Evolutionary conservation across 2,329 filamentous ascomycete species (phyloP).

Genomic region (Arachnomyces sp.): DNA sequence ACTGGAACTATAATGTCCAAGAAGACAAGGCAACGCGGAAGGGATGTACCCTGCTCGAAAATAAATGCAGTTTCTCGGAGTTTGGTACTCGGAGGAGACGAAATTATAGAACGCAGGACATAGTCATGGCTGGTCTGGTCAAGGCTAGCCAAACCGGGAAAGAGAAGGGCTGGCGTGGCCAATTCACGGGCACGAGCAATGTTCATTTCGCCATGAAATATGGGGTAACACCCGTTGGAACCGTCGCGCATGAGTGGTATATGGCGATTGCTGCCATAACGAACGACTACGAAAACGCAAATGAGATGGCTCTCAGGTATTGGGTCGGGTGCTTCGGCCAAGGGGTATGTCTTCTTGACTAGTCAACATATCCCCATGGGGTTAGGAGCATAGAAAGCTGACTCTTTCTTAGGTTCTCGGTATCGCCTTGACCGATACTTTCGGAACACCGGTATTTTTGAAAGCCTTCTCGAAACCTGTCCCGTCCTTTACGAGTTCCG

Average conservation of each 20-base stretch:
- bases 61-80: conserved; percentile 84
- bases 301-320: conserved; percentile 73
- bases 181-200: conserved; percentile 84
- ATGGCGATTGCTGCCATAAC: conserved; percentile 95
- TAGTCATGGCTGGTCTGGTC: conserved; percentile 81
- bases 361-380: too few species aligned
- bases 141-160: conserved; percentile 66
- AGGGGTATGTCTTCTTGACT: conserved; percentile 40
- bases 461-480: conserved; percentile 69
- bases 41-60: conserved; percentile 66
- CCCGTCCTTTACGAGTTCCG: conserved; percentile 37
- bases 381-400: neutral
- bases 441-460: conserved; percentile 85
- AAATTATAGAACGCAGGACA: conserved; percentile 89
- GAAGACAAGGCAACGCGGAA: conserved; percentile 79
- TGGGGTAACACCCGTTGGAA: conserved; percentile 75
- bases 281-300: conserved; percentile 74
- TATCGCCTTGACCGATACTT: conserved; percentile 92
- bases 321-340: conserved; percentile 90
- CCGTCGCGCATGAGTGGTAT: conserved; percentile 96
- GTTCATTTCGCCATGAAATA: conserved; percentile 96
- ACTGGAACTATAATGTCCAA: conserved; percentile 85
- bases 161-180: conserved; percentile 59
- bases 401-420: conserved; percentile 52
- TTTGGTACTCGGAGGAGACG: conserved; percentile 84